Evolutionary conservation across 345 rosid species (phyloP).

Genomic region (Limnanthes douglasii): DNA sequence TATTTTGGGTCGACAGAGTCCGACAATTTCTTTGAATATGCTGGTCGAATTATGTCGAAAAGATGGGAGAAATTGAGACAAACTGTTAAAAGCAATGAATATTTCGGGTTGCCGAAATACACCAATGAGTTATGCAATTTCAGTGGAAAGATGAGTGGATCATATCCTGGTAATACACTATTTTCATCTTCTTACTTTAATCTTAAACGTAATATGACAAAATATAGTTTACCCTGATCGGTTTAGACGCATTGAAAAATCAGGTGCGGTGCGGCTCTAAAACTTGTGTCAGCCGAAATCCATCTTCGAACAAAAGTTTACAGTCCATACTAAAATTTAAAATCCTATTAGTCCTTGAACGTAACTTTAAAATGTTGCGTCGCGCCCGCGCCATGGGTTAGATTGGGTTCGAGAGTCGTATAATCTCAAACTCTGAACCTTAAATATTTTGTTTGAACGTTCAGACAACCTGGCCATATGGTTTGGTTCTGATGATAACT

Average conservation of each 20-base stretch:
- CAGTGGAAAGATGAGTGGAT: slow-evolving; percentile 17
- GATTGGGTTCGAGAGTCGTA: too few relatives aligned
- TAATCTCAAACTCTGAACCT: too few relatives aligned
- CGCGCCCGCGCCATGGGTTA: too few relatives aligned
- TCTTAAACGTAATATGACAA: too few relatives aligned
- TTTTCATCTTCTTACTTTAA: neutral
- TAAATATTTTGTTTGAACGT: slow-evolving; percentile 4
- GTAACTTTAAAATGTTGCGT: too few relatives aligned
- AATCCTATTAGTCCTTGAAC: too few relatives aligned
- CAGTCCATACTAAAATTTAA: too few relatives aligned
- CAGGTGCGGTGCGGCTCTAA: too few relatives aligned
- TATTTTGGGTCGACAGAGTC: slow-evolving; percentile 4
- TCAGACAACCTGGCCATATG: slow-evolving; percentile 8
- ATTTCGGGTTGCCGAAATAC: slow-evolving; percentile 38
- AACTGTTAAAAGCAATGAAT: slow-evolving; percentile 21
- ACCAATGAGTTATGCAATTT: slow-evolving; percentile 52
- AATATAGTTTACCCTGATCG: too few relatives aligned
- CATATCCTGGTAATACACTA: slow-evolving; percentile 45
- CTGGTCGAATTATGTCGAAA: slow-evolving; percentile 30
- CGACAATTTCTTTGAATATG: slow-evolving; percentile 41
- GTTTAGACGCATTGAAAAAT: too few relatives aligned
- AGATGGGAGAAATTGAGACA: slow-evolving; percentile 55
- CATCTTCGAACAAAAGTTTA: too few relatives aligned
- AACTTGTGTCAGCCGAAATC: too few relatives aligned
- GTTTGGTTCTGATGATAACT: slow-evolving; percentile 3